Base-by-base conservation (phyloP, 208 protist species). In the Trypanosoma platydactyli region DNA sequence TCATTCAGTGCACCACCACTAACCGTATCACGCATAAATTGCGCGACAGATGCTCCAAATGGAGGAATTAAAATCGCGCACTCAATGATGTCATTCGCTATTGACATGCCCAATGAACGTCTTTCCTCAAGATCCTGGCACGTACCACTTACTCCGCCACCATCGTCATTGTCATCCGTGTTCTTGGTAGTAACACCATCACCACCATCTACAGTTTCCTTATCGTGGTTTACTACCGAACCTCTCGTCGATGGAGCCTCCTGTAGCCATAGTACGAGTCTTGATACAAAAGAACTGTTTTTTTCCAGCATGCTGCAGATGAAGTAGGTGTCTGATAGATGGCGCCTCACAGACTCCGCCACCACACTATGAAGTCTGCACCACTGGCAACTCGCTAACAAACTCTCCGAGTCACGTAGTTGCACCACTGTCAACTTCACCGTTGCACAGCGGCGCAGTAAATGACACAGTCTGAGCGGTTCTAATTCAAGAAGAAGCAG, bases 11-110 rank as follows among this genome's bases (percentile, higher is more conserved):
- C 66, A 27, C 53, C 65, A 24, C 73, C 45, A 9, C 58, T 64
- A 25, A 91, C 59, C 63, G 81, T 46, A 54, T 88, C 85, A 20
- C 79, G 76, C 9, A 91, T 59, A 54, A 82, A 91, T 27, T 84
- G 85, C 12, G 74, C 85, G 5, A 84, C 71, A 12, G 70, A 12
- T 5, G 76, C 70, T 22, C 46, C 67, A 65, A 88, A 88, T 3
- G 79, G 68, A 1, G 61, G 48, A 6, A 64, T 33, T 41, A 79
- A 72, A 41, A 88, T 71, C 4, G 78, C 71, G 40, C 49, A 42
- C 15, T 82, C 55, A 22, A 83, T 71, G 7, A 91, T 67, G 16
- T 67, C 49, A 5, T 42, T 40, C 9, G 68, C 45, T 27, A 68
- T 61, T 7, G 33, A 59, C 29, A n/a, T 15, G 0, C 58, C 67